Evolutionary conservation across 2,329 filamentous ascomycete genomes (phyloP).

Genomic region (Xylariaceae sp.): DNA sequence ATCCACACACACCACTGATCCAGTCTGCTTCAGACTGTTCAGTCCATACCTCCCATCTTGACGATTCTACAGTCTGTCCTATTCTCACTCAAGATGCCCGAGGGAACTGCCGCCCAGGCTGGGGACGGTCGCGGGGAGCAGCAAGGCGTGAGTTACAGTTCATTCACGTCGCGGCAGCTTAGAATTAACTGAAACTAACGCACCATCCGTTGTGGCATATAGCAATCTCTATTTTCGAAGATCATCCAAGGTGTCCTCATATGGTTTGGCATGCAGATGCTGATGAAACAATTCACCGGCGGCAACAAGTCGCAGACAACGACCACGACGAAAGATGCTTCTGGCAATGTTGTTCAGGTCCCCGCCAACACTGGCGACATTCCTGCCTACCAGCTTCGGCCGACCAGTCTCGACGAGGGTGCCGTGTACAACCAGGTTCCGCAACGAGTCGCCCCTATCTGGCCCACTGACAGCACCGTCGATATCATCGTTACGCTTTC

Average conservation of each 20-base stretch:
- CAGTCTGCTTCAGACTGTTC: neutral
- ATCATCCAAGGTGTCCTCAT: constrained; percentile 56
- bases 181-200: constrained; percentile 17
- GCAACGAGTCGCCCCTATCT: constrained; percentile 79
- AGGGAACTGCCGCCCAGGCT: constrained; percentile 34
- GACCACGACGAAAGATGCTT: constrained; percentile 52
- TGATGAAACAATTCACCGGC: constrained; percentile 56
- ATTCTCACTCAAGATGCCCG: constrained; percentile 37
- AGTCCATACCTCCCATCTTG: too few relatives aligned
- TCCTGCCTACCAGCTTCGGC: constrained; percentile 67
- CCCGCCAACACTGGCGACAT: constrained; percentile 59
- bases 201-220: constrained; percentile 1
- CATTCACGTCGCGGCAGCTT: neutral
- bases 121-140: constrained; percentile 33
- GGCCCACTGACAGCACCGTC: constrained; percentile 75
- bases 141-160: constrained; percentile 37
- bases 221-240: constrained; percentile 47
- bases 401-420: constrained; percentile 61
- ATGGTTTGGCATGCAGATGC: constrained; percentile 62
- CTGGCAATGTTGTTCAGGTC: constrained; percentile 56
- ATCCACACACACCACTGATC: neutral
- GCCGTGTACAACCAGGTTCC: constrained; percentile 68
- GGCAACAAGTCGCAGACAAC: constrained; percentile 51
- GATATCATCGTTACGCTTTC: constrained; percentile 88
- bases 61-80: constrained; percentile 6